phyloP scores from a whole-genome alignment of 129 eudicot species.

The Daucus carota region DH1_v3.0 NC_030388.2:13726001-13726500 shows the following conservation, averaged over 20 bases:
- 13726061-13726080: no score
- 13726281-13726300: slow-evolving; percentile 15
- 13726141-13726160: not conserved
- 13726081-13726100: no score
- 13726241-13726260: not conserved
- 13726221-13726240: not conserved
- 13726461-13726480: not conserved
- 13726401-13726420: slow-evolving; percentile 96
- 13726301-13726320: slow-evolving; percentile 52
- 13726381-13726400: slow-evolving; percentile 98
- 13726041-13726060: no score
- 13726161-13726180: not conserved
- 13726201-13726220: not conserved
- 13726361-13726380: slow-evolving; percentile 92
- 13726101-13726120: not conserved
- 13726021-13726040: no score
- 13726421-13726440: slow-evolving; percentile 48
- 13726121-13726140: not conserved
- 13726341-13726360: slow-evolving; percentile 97
- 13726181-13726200: not conserved
- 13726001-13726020: no score
- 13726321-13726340: slow-evolving; percentile 88
- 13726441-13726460: not conserved
- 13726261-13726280: not conserved
- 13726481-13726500: not conserved